phyloP scores from a whole-genome alignment of 2,329 filamentous ascomycete species.

The Metarhizium robertsii region DNA sequence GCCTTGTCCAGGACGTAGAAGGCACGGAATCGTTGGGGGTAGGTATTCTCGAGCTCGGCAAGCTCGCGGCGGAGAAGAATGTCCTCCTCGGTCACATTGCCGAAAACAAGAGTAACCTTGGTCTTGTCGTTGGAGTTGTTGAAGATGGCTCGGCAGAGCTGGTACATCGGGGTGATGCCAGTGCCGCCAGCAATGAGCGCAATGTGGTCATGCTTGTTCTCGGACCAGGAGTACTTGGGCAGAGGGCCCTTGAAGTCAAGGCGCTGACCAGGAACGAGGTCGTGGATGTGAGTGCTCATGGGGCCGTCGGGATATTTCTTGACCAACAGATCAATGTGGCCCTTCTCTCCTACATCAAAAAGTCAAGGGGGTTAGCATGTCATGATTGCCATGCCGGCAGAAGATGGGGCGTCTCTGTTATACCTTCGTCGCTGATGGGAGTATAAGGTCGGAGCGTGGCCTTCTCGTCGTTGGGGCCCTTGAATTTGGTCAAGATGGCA shows the following conservation, averaged over 20 bases:
- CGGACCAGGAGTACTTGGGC: conserved; percentile 80
- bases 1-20: conserved; percentile 89
- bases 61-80: conserved; percentile 86
- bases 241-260: conserved; percentile 93
- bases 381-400: not conserved
- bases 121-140: conserved; percentile 95
- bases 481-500: conserved; percentile 87
- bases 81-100: conserved; percentile 82
- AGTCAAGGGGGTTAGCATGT: not conserved
- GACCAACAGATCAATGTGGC: conserved; percentile 79
- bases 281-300: conserved; percentile 86
- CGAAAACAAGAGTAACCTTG: conserved; percentile 91
- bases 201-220: conserved; percentile 91
- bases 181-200: conserved; percentile 87
- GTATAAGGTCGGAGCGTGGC: conserved; percentile 87
- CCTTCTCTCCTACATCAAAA: conserved; percentile 51
- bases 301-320: conserved; percentile 86
- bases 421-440: conserved; percentile 77
- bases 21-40: conserved; percentile 87
- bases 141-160: conserved; percentile 86
- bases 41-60: conserved; percentile 82
- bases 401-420: conserved; percentile 12
- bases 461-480: conserved; percentile 76
- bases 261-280: conserved; percentile 69
- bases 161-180: conserved; percentile 97